Conservation (phyloP, 2,329 filamentous ascomycete genomes). For the Trichoderma sp. region DNA sequence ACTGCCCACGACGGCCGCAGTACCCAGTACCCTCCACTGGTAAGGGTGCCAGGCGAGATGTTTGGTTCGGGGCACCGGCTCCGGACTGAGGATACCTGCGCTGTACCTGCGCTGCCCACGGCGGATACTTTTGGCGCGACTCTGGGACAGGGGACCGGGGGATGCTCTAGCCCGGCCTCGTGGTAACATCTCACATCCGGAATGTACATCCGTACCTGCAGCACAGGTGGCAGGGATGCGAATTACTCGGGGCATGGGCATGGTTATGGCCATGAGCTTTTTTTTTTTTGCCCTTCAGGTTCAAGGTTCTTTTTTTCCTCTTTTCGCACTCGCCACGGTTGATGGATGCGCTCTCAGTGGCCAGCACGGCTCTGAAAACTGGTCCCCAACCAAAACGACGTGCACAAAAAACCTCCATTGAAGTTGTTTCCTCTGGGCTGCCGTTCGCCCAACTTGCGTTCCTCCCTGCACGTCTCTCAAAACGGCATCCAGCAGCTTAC, state of each 20-base stretch:
- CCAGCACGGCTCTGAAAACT: not conserved
- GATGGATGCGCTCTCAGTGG: not conserved
- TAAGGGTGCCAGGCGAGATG: not conserved
- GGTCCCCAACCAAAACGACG: not conserved
- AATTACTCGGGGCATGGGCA: not conserved
- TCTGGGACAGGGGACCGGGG: not conserved
- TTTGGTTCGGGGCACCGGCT: not conserved
- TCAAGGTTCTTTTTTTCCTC: not conserved
- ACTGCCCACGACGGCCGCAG: not conserved
- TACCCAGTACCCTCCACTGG: not conserved
- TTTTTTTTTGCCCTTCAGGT: not conserved
- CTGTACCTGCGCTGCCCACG: not conserved
- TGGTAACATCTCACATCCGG: slow-evolving; percentile 14
- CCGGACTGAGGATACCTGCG: not conserved
- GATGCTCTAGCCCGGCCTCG: not conserved
- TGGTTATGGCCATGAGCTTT: not conserved
- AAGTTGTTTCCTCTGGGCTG: not conserved
- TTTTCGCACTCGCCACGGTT: not conserved
- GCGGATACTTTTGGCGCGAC: not conserved
- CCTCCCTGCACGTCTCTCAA: not conserved
- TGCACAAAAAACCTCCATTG: not conserved
- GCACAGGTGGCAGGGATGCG: slow-evolving; percentile 1
- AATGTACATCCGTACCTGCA: slow-evolving; percentile 19
- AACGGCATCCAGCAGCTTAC: not conserved
- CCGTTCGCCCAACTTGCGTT: not conserved